A percentile compares a stretch with the other conserved stretches of the same genome.
Conservation (phyloP, 352 stramenopile genomes). For the Globisporangium viniferum region DNA sequence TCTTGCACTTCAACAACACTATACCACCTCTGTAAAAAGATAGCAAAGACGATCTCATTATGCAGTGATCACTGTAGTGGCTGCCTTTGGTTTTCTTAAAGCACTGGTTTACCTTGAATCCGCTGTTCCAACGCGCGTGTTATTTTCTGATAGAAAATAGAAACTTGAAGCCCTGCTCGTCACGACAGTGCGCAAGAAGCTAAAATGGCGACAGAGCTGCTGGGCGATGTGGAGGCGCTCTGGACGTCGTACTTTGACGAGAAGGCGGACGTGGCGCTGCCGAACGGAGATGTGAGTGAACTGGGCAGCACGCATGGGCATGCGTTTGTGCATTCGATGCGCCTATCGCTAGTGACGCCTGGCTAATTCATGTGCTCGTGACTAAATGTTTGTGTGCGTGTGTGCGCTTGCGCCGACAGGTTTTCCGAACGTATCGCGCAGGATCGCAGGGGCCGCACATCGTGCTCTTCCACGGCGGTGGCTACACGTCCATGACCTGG, state of each 20-base stretch:
- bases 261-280: slow-evolving; percentile 55
- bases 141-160: neutral
- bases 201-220: neutral
- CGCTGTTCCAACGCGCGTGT: neutral
- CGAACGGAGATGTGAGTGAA: slow-evolving; percentile 58
- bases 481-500: slow-evolving; percentile 88
- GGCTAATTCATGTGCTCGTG: neutral
- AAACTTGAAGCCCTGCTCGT: neutral
- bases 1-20: neutral
- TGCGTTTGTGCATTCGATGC: neutral
- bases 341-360: neutral
- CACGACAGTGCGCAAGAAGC: neutral
- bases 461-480: slow-evolving; percentile 81
- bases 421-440: slow-evolving; percentile 77
- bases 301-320: neutral
- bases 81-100: neutral
- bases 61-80: neutral
- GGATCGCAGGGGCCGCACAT: slow-evolving; percentile 65
- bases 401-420: slow-evolving; percentile 26
- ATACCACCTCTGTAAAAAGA: neutral
- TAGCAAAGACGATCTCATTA: neutral
- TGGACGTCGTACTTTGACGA: slow-evolving; percentile 80
- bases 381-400: neutral
- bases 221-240: neutral
- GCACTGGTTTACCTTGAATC: neutral